These are phyloP conservation scores for Leccinum broughii DNA, from an alignment of 768 basidiomycete species.

Conservation along the genomic window DNA sequence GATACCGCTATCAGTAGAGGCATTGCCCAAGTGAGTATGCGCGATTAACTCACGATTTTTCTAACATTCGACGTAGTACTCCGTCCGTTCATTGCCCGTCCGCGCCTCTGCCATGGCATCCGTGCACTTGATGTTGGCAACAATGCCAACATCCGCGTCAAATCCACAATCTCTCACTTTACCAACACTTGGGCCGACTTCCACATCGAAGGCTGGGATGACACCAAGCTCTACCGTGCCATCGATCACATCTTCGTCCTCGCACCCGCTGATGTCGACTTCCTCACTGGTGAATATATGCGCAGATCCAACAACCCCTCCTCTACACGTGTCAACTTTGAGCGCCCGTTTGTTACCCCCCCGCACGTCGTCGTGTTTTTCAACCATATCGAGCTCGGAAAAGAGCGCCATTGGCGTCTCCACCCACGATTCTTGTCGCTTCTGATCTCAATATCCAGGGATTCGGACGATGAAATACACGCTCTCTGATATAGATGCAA, in stretches of 20 bases:
- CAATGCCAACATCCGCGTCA: slow-evolving; percentile 13
- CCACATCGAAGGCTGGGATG: slow-evolving; percentile 6
- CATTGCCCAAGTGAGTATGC: too few species aligned
- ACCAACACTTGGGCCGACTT: slow-evolving; percentile 7
- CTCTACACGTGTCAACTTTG: slow-evolving; percentile 11
- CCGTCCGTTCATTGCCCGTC: slow-evolving; percentile 14
- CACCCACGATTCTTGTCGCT: too few species aligned
- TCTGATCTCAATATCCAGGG: too few species aligned
- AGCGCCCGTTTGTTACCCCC: slow-evolving; percentile 15
- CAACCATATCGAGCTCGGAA: slow-evolving; percentile 14
- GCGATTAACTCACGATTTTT: too few species aligned
- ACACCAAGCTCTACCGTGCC: slow-evolving; percentile 2
- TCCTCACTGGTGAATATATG: slow-evolving; percentile 15
- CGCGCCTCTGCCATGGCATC: slow-evolving; percentile 20
- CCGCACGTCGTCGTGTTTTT: slow-evolving; percentile 18
- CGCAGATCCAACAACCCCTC: neutral
- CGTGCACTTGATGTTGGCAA: slow-evolving; percentile 7
- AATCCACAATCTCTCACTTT: slow-evolving; percentile 8
- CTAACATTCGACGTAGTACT: too few species aligned
- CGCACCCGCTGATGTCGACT: slow-evolving; percentile 14
- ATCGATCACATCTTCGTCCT: slow-evolving; percentile 6
- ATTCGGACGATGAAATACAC: too few species aligned
- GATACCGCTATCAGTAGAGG: too few species aligned
- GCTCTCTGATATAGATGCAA: too few species aligned
- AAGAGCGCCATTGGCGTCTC: slow-evolving; percentile 10